A percentile compares a stretch with the other conserved stretches of the same genome.
phyloP scores from a whole-genome alignment of 73 alveolate species.

The Symbiodinium pilosum region DNA sequence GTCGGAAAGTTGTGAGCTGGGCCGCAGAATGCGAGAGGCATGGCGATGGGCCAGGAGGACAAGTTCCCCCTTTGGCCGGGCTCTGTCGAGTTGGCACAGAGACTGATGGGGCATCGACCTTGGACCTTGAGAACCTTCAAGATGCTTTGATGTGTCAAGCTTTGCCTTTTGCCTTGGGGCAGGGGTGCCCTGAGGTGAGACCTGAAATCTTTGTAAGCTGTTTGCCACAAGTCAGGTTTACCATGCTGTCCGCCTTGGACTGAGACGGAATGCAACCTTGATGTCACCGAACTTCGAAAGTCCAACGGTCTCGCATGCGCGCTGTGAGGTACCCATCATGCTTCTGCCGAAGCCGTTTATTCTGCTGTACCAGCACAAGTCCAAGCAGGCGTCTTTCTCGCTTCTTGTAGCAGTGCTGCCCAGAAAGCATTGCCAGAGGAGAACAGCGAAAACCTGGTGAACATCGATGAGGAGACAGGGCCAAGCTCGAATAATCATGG shows the following conservation, averaged over 20 bases:
- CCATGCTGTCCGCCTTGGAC: slow-evolving; percentile 18
- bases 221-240: slow-evolving; percentile 2
- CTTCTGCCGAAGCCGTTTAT: slow-evolving; percentile 88
- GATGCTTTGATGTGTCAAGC: too few relatives aligned
- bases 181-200: too few relatives aligned
- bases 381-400: neutral
- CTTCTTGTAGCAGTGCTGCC: too few relatives aligned
- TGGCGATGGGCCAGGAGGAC: slow-evolving; percentile 94
- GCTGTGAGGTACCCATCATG: slow-evolving; percentile 92
- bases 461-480: slow-evolving; percentile 5
- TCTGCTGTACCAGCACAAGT: slow-evolving; percentile 87
- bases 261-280: neutral
- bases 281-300: neutral
- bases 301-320: too few relatives aligned
- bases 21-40: slow-evolving; percentile 27
- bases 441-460: neutral
- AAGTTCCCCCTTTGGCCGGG: slow-evolving; percentile 74
- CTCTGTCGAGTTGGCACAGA: slow-evolving; percentile 76
- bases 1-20: neutral
- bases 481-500: neutral
- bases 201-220: too few relatives aligned
- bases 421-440: neutral
- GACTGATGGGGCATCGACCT: slow-evolving; percentile 16
- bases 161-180: too few relatives aligned
- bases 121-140: too few relatives aligned